Conservation (phyloP, 2,329 filamentous ascomycete genomes). For the Colletotrichum abscissum region DNA sequence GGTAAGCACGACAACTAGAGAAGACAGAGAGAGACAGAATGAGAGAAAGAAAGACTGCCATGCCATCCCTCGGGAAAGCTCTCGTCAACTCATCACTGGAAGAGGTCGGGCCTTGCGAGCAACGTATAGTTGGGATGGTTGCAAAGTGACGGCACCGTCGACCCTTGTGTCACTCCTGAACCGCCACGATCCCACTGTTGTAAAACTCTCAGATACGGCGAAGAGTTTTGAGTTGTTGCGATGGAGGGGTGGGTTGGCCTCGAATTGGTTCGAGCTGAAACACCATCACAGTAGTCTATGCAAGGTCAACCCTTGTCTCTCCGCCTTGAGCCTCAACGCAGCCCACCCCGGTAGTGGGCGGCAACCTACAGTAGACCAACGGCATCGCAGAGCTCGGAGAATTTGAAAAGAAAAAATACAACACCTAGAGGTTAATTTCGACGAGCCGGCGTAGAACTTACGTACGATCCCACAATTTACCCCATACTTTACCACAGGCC, state of each 20-base stretch:
- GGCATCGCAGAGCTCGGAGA: slow-evolving; percentile 18
- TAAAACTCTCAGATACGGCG: slow-evolving; percentile 27
- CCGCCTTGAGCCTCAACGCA: slow-evolving; percentile 28
- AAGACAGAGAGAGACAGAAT: neutral
- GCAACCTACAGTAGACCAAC: slow-evolving; percentile 19
- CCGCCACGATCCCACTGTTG: slow-evolving; percentile 30
- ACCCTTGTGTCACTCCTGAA: slow-evolving; percentile 18
- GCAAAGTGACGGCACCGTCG: slow-evolving; percentile 12
- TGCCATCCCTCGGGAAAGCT: neutral
- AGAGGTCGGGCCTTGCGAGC: slow-evolving; percentile 28
- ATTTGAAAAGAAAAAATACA: neutral
- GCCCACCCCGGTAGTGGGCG: slow-evolving; percentile 6
- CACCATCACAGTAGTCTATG: slow-evolving; percentile 19
- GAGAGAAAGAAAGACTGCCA: neutral
- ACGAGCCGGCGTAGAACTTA: neutral
- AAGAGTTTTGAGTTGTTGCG: slow-evolving; percentile 34
- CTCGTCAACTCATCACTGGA: slow-evolving; percentile 15
- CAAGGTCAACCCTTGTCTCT: slow-evolving; percentile 31
- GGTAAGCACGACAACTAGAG: neutral
- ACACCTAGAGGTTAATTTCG: slow-evolving; percentile 4
- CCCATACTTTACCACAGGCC: neutral
- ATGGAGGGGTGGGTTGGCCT: slow-evolving; percentile 31
- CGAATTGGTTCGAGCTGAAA: slow-evolving; percentile 34
- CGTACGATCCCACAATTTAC: neutral
- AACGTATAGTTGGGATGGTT: slow-evolving; percentile 14